These are phyloP conservation scores for Malassezia slooffiae DNA, from an alignment of 1,284 basidiomycete genomes.

Conservation along the genomic window DNA sequence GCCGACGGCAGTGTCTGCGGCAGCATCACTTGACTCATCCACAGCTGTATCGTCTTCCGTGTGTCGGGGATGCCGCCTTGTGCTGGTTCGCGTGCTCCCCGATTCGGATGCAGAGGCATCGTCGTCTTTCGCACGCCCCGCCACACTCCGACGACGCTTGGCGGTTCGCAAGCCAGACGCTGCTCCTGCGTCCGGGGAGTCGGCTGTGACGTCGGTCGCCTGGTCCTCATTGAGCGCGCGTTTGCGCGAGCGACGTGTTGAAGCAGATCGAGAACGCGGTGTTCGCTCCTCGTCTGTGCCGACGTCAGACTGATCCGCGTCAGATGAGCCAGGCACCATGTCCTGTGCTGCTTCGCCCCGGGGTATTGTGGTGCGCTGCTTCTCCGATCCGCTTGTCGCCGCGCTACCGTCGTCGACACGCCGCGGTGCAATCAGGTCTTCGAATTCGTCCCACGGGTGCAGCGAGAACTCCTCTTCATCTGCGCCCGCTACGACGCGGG, in stretches of 20 bases:
- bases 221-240: conserved; percentile 2
- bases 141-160: conserved; percentile 2
- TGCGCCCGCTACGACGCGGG: neutral
- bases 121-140: no score
- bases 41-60: no score
- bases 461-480: conserved; percentile 14
- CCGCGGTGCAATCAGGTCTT: conserved; percentile 1
- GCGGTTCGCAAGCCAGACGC: neutral
- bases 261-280: neutral
- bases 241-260: conserved; percentile 6
- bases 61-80: no score
- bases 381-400: neutral
- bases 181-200: neutral
- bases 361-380: neutral
- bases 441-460: conserved; percentile 3
- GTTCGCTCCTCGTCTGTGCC: neutral
- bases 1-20: no score
- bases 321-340: neutral
- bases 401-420: neutral
- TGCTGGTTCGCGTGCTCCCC: no score
- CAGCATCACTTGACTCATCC: no score
- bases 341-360: neutral
- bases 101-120: no score
- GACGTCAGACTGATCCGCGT: conserved; percentile 3
- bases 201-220: neutral